A percentile compares a stretch with the other conserved stretches of the same genome.
Conservation (phyloP, 2,329 filamentous ascomycete genomes). For the Cladophialophora psammophila region DNA sequence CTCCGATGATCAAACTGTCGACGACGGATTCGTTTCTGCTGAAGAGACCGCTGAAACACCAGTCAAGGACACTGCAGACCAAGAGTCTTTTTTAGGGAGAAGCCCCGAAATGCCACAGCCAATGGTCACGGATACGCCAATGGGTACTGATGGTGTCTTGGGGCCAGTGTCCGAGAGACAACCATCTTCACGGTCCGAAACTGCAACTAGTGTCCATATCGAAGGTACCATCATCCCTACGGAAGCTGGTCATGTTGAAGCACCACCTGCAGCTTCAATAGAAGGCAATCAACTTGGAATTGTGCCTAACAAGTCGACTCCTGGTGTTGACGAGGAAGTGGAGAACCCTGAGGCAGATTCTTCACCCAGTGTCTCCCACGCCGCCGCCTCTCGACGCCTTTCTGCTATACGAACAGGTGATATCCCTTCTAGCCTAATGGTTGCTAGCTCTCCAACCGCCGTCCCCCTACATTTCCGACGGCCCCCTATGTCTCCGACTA, state of each 20-base stretch:
- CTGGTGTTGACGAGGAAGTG: slow-evolving; percentile 36
- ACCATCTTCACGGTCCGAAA: slow-evolving; percentile 26
- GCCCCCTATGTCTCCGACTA: slow-evolving; percentile 52
- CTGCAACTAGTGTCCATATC: slow-evolving; percentile 45
- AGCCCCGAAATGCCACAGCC: slow-evolving; percentile 66
- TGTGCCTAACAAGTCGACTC: background rate
- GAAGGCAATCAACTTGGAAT: background rate
- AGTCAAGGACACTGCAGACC: slow-evolving; percentile 43
- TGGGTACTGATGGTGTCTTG: slow-evolving; percentile 54
- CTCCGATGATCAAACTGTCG: slow-evolving; percentile 40
- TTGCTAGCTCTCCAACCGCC: slow-evolving; percentile 58
- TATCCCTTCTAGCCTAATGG: slow-evolving; percentile 38
- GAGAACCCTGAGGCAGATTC: slow-evolving; percentile 42
- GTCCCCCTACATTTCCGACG: slow-evolving; percentile 60
- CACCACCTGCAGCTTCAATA: background rate
- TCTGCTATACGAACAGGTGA: slow-evolving; percentile 36
- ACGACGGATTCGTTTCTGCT: slow-evolving; percentile 41
- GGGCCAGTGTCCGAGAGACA: slow-evolving; percentile 44
- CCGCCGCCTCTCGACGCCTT: slow-evolving; percentile 26
- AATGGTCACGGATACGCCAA: slow-evolving; percentile 48
- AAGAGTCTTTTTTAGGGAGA: slow-evolving; percentile 69
- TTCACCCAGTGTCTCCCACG: slow-evolving; percentile 44
- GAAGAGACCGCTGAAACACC: slow-evolving; percentile 31
- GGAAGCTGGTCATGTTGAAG: slow-evolving; percentile 2
- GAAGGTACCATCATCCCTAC: slow-evolving; percentile 14